phyloP scores from a whole-genome alignment of 1,139 yeast genomes.

The Sugiyamaella paludigena region DNA sequence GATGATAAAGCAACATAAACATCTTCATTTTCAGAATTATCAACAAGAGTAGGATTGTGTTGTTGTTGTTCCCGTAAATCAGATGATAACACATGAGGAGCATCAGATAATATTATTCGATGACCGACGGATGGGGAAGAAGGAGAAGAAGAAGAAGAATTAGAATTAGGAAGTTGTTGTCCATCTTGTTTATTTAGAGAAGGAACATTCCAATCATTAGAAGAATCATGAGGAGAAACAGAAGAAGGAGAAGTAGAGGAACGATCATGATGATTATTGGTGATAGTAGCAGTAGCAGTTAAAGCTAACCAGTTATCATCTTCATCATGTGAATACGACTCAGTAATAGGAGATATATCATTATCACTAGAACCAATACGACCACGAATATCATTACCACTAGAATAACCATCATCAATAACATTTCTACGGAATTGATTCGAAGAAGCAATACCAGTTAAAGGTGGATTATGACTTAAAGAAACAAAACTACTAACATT shows the following conservation, averaged over 20 bases:
- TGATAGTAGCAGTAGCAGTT: conserved; percentile 11
- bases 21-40: too few species aligned
- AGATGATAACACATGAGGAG: too few species aligned
- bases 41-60: too few species aligned
- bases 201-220: too few species aligned
- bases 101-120: too few species aligned
- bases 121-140: too few species aligned
- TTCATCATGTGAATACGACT: not conserved
- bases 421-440: too few species aligned
- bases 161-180: too few species aligned
- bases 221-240: conserved; percentile 5
- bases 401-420: not conserved
- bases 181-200: too few species aligned
- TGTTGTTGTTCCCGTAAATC: too few species aligned
- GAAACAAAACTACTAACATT: conserved; percentile 4
- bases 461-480: not conserved
- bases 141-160: too few species aligned
- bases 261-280: conserved; percentile 4
- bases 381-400: not conserved
- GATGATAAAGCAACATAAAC: not conserved
- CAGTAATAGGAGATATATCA: not conserved
- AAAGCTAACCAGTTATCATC: conserved; percentile 9
- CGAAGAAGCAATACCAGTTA: not conserved
- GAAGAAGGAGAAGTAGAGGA: conserved; percentile 4
- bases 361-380: not conserved